phyloP scores from a whole-genome alignment of 2,329 filamentous ascomycete species.

The Bimuria novae-zelandiae region DNA sequence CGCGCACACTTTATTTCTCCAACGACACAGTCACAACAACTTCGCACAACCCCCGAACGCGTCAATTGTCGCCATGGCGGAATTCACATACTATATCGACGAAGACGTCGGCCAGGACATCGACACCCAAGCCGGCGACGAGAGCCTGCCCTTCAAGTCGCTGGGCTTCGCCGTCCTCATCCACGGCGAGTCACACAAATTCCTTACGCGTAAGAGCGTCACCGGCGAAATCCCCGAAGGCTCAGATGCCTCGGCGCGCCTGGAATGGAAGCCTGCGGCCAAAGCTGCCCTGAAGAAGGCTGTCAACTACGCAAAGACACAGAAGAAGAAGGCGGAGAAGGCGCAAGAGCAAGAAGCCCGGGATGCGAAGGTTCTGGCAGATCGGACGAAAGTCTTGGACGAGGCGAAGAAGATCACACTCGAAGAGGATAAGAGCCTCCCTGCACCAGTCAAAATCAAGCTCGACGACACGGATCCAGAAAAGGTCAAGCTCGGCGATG shows the following conservation, averaged over 20 bases:
- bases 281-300: constrained; percentile 89
- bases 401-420: constrained; percentile 79
- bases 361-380: constrained; percentile 73
- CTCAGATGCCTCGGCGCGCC: constrained; percentile 64
- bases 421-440: constrained; percentile 72
- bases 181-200: constrained; percentile 65
- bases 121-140: constrained; percentile 66
- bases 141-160: constrained; percentile 79
- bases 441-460: constrained; percentile 74
- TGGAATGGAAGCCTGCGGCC: constrained; percentile 79
- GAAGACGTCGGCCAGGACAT: constrained; percentile 78
- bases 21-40: constrained; percentile 19
- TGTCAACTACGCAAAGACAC: constrained; percentile 71
- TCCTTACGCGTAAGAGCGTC: constrained; percentile 66
- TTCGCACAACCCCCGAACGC: background rate
- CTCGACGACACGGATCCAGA: constrained; percentile 70
- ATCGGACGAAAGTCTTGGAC: constrained; percentile 73
- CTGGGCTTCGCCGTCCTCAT: constrained; percentile 78
- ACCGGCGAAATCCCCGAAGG: constrained; percentile 44
- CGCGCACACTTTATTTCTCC: constrained; percentile 32
- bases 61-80: constrained; percentile 44
- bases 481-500: constrained; percentile 59
- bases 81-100: constrained; percentile 71
- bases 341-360: constrained; percentile 73
- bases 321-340: constrained; percentile 84